Evolutionary conservation across 805 yeast species (phyloP).

Genomic region (Priceomyces carsonii): DNA sequence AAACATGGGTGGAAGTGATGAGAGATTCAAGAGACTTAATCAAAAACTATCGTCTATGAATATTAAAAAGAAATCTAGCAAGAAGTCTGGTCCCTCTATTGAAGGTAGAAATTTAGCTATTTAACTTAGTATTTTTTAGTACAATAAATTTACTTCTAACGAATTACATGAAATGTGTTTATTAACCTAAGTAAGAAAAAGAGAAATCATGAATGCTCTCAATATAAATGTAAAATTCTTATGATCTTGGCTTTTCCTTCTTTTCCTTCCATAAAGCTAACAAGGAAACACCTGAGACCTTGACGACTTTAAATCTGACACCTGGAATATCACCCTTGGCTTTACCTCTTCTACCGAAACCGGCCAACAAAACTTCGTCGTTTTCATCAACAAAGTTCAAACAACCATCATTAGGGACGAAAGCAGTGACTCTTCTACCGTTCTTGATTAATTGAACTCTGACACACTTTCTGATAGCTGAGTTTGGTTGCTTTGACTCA

Average conservation of each 20-base stretch:
- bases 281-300: slow-evolving; percentile 99
- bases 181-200: slow-evolving; percentile 12
- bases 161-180: slow-evolving; percentile 19
- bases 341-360: slow-evolving; percentile 99
- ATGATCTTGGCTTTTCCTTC: slow-evolving; percentile 99
- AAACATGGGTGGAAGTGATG: slow-evolving; percentile 57
- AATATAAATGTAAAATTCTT: slow-evolving; percentile 37
- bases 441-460: slow-evolving; percentile 99
- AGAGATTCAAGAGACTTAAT: slow-evolving; percentile 78
- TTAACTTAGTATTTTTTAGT: slow-evolving; percentile 21
- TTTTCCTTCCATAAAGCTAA: slow-evolving; percentile 99
- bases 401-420: slow-evolving; percentile 99
- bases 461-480: slow-evolving; percentile 99
- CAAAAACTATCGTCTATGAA: slow-evolving; percentile 52
- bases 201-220: slow-evolving; percentile 11
- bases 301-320: slow-evolving; percentile 99
- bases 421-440: slow-evolving; percentile 99
- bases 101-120: slow-evolving; percentile 64
- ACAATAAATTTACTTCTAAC: too few species aligned
- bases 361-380: slow-evolving; percentile 99
- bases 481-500: slow-evolving; percentile 99
- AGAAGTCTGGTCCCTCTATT: slow-evolving; percentile 75
- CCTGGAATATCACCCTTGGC: slow-evolving; percentile 99
- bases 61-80: slow-evolving; percentile 47
- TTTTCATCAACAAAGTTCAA: slow-evolving; percentile 99